Base-by-base conservation (phyloP, 768 basidiomycete genomes). In the Termitomyces sp. region DNA sequence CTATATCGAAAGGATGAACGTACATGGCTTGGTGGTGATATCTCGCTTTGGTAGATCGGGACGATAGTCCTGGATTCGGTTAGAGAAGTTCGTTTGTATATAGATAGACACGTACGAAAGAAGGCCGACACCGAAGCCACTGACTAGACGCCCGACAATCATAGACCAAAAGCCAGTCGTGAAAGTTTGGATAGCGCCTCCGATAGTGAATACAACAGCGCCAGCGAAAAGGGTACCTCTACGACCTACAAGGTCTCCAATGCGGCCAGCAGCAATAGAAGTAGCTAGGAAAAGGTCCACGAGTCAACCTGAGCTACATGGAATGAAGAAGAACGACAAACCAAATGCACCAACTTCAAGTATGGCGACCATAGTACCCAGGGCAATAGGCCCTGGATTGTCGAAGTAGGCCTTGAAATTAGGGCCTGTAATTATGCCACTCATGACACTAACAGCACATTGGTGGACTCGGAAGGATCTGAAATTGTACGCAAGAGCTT, bases 311-410 rank as follows among this genome's bases (percentile, higher is more conserved):
- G 47, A 40, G 53, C 23, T 0, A 2, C 17, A 31, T 23, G 26
- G 8, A 28, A 37, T 35, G 23, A 21, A 46, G 40, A 12, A 52
- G 15, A 12, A 41, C 12, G 40, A 73, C 85, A 43, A 66, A 91
- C 93, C 79, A 68, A 97, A 87, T 40, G 94, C 94, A 44, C 94
- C 94, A 37, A 98, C 80, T 71, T 98, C 94, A 35, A 96, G 75
- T 5, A 95, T 87, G n/a, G 94, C 91, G 41, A 97, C 94, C 89
- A 98, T 94, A 19, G 91, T 92, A n/a, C 93, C 94, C 23, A 94
- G 70, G 64, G 88, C 82, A 50, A 88, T 71, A 0, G 87, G 77
- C 15, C 80, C 79, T 17, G 93, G 94, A 19, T 85, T 79, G 58
- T 89, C 74, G 76, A 98, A 95, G 72, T 82, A 95, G 53, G 85